These are phyloP conservation scores for Podila epigama DNA, from an alignment of 192 early-diverging fungal species.

Conservation along the genomic window DNA sequence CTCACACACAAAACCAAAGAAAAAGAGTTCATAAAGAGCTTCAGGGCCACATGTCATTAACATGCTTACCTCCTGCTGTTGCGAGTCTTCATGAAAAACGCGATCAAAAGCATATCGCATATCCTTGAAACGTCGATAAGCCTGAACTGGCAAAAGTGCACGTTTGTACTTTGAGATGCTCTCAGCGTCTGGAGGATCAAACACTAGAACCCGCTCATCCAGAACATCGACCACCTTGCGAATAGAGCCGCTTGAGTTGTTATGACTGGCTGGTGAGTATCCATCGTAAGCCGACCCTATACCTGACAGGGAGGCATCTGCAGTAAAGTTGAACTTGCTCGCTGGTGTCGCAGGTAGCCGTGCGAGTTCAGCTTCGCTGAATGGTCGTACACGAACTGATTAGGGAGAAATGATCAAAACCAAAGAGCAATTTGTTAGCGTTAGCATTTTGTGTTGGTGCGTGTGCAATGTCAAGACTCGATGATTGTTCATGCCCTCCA, in stretches of 20 bases:
- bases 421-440: conserved; percentile 13
- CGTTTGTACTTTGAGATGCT: conserved; percentile 47
- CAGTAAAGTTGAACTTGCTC: conserved; percentile 56
- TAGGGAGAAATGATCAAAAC: too few relatives aligned
- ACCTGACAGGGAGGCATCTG: conserved; percentile 31
- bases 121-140: conserved; percentile 72
- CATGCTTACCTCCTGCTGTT: conserved; percentile 80
- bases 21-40: background rate
- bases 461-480: too few relatives aligned
- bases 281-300: background rate
- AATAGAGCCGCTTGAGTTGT: background rate
- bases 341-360: conserved; percentile 45
- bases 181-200: conserved; percentile 72
- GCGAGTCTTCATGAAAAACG: conserved; percentile 73
- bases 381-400: conserved; percentile 69
- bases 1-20: too few relatives aligned
- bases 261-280: background rate
- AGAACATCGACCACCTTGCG: conserved; percentile 67
- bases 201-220: conserved; percentile 75
- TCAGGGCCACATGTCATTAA: conserved; percentile 20
- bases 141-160: conserved; percentile 59
- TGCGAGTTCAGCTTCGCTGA: conserved; percentile 59
- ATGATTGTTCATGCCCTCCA: background rate
- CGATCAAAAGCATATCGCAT: conserved; percentile 80
- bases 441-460: too few relatives aligned